Percentiles rank a stretch among this genome's conserved stretches.
Evolutionary conservation across 768 basidiomycete species (phyloP).

Genomic region (Termitomyces eurrhizus): DNA sequence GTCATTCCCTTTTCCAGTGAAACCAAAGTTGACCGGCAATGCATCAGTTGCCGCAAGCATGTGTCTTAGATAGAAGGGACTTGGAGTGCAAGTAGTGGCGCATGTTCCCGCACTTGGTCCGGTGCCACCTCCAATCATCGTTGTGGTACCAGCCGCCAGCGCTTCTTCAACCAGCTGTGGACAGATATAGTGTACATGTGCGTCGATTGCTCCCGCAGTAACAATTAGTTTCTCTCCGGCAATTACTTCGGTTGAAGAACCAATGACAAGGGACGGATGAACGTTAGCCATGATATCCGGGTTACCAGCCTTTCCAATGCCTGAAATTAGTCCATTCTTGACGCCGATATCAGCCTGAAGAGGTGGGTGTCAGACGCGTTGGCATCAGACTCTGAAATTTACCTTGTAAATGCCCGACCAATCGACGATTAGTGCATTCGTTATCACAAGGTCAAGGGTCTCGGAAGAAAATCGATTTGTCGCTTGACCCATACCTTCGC

Average conservation of each 20-base stretch:
- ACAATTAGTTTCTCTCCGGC: slow-evolving; percentile 94
- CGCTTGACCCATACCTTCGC: slow-evolving; percentile 96
- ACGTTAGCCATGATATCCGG: slow-evolving; percentile 89
- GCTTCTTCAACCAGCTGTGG: slow-evolving; percentile 90
- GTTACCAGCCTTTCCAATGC: slow-evolving; percentile 97
- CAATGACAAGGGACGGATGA: slow-evolving; percentile 68
- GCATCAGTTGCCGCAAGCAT: slow-evolving; percentile 94
- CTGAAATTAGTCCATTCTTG: slow-evolving; percentile 74
- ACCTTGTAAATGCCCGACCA: slow-evolving; percentile 97
- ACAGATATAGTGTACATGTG: slow-evolving; percentile 93
- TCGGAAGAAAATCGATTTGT: slow-evolving; percentile 64
- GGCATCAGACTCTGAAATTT: background rate
- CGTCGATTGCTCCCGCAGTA: slow-evolving; percentile 92
- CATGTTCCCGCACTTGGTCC: slow-evolving; percentile 88
- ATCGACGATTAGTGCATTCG: slow-evolving; percentile 91
- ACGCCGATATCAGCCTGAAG: slow-evolving; percentile 91
- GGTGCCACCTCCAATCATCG: slow-evolving; percentile 94
- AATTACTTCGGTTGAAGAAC: slow-evolving; percentile 91
- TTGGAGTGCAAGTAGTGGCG: slow-evolving; percentile 94
- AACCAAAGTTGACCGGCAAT: slow-evolving; percentile 86
- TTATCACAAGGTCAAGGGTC: slow-evolving; percentile 88
- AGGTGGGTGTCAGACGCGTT: background rate
- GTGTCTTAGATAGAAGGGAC: slow-evolving; percentile 81
- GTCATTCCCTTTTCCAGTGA: slow-evolving; percentile 98
- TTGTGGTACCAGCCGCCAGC: slow-evolving; percentile 80